These are phyloP conservation scores for Mycena capillaripes DNA, from an alignment of 768 basidiomycete species.

Conservation along the genomic window DNA sequence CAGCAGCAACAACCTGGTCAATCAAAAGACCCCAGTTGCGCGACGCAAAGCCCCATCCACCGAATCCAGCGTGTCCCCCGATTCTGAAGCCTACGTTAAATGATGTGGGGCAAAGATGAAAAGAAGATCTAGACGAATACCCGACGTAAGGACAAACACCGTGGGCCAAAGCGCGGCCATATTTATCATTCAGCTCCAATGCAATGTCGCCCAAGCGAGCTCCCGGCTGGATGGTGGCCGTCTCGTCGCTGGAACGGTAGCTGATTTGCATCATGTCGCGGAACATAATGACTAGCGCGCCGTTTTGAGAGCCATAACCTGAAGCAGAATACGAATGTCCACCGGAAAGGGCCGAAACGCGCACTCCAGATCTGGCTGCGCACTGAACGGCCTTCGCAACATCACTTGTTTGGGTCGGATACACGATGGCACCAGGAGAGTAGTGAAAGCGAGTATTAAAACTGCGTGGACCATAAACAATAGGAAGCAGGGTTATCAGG, in stretches of 20 bases:
- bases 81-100: constrained; percentile 1
- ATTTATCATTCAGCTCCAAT: constrained; percentile 9
- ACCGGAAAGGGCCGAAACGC: constrained; percentile 23
- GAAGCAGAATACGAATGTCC: constrained; percentile 28
- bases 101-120: not conserved
- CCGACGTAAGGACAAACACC: constrained; percentile 47
- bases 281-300: constrained; percentile 11
- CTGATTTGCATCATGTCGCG: constrained; percentile 23
- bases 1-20: constrained; percentile 40
- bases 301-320: constrained; percentile 18
- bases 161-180: constrained; percentile 41
- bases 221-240: constrained; percentile 36
- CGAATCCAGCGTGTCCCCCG: constrained; percentile 28
- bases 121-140: not conserved
- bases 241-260: constrained; percentile 6
- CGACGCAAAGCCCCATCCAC: constrained; percentile 38
- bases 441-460: constrained; percentile 23
- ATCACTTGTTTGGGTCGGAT: constrained; percentile 8
- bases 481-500: not conserved
- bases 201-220: constrained; percentile 33
- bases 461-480: not conserved
- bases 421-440: constrained; percentile 15
- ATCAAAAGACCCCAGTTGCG: constrained; percentile 42
- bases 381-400: constrained; percentile 11
- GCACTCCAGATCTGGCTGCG: constrained; percentile 1